A percentile compares a stretch with the other conserved stretches of the same genome.
phyloP scores from a whole-genome alignment of 208 protist species.

The Lotmaria passim region DNA sequence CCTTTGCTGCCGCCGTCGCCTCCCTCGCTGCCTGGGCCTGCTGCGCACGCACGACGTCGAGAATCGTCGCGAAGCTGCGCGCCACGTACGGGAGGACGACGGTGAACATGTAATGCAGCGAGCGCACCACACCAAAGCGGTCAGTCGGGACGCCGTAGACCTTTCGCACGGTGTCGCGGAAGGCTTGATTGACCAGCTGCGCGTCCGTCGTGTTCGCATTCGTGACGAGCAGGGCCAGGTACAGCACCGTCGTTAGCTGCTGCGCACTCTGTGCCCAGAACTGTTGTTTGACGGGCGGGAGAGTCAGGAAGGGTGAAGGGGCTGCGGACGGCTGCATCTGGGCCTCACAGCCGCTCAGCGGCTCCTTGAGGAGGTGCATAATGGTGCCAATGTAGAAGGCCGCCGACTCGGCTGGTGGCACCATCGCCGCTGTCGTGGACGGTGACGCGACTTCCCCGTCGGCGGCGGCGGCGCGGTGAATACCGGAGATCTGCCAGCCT shows the following conservation, averaged over 20 bases:
- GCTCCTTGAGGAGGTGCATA: not conserved
- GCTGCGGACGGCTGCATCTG: not conserved
- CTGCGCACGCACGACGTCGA: conserved; percentile 14
- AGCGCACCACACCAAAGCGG: conserved; percentile 19
- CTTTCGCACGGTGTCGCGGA: conserved; percentile 12
- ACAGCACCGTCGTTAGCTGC: conserved; percentile 28
- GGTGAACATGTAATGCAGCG: conserved; percentile 24
- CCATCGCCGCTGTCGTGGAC: conserved; percentile 21
- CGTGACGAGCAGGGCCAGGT: conserved; percentile 23
- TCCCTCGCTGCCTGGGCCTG: conserved; percentile 19
- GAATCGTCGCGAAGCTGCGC: conserved; percentile 13
- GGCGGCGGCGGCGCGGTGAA: conserved; percentile 6
- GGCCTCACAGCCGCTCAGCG: not conserved
- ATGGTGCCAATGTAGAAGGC: conserved; percentile 20
- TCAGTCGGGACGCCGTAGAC: conserved; percentile 14
- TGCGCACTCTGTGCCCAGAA: conserved; percentile 16
- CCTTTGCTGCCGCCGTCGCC: conserved; percentile 9
- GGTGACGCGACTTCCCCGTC: not conserved
- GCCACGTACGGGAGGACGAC: conserved; percentile 20
- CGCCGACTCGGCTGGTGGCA: conserved; percentile 26
- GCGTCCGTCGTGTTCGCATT: conserved; percentile 21
- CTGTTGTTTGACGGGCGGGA: conserved; percentile 15
- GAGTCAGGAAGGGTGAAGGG: not conserved
- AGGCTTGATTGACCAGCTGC: conserved; percentile 12
- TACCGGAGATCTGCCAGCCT: conserved; percentile 12